Conservation (phyloP, 164 flowering plant species). For the Vitis labrusca region DNA sequence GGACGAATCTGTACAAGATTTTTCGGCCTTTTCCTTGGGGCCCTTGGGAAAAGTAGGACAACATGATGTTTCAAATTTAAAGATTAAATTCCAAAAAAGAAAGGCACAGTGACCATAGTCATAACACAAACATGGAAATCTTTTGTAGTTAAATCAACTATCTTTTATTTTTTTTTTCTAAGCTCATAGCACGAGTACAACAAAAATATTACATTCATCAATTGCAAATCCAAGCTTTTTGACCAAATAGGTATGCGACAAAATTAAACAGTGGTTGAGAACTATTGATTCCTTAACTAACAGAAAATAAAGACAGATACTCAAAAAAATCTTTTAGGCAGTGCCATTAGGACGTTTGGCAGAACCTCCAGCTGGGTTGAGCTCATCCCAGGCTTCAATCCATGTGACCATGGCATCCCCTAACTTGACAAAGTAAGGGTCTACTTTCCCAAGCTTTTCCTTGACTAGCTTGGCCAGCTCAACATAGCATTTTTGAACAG, state of each 20-base stretch:
- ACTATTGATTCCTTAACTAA: background rate
- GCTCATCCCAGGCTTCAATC: conserved; percentile 64
- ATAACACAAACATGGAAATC: too few relatives aligned
- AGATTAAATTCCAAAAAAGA: too few relatives aligned
- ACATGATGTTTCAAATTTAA: too few relatives aligned
- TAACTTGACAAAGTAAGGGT: conserved; percentile 48
- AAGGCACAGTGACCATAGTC: too few relatives aligned
- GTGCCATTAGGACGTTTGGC: conserved; percentile 24
- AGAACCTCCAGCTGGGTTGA: conserved; percentile 34
- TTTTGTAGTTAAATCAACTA: background rate
- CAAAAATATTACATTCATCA: conserved; percentile 8
- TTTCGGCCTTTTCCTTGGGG: too few relatives aligned
- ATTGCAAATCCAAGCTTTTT: conserved; percentile 2
- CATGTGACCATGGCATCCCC: conserved; percentile 58
- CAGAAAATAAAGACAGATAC: background rate
- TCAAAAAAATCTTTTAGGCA: conserved; percentile 15
- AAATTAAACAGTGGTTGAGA: background rate
- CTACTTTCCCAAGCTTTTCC: conserved; percentile 44
- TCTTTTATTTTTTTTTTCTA: background rate
- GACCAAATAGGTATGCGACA: background rate
- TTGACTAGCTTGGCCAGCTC: conserved; percentile 50
- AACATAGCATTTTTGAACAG: conserved; percentile 52
- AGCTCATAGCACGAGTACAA: background rate
- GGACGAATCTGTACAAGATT: too few relatives aligned
- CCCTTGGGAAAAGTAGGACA: too few relatives aligned